phyloP scores from a whole-genome alignment of 2,329 filamentous ascomycete species.

The Mycosphaerelloides madeirae region DNA sequence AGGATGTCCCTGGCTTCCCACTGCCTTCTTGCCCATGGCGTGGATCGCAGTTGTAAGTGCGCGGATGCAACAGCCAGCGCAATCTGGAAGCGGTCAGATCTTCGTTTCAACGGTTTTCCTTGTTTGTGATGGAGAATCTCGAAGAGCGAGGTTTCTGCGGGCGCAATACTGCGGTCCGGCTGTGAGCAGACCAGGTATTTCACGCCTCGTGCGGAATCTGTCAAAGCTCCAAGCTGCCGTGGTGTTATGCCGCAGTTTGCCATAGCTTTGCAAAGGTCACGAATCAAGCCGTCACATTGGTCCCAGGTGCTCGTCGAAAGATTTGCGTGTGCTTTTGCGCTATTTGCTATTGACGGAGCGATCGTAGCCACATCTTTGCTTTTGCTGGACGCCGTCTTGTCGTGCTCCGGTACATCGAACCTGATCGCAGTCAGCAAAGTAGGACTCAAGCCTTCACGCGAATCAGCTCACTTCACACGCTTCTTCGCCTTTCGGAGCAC shows the following conservation, averaged over 20 bases:
- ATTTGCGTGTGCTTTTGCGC: too few relatives aligned
- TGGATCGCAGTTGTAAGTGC: constrained; percentile 14
- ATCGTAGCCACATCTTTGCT: too few relatives aligned
- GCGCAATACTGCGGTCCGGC: constrained; percentile 7
- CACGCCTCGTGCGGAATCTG: not conserved
- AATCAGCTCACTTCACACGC: too few relatives aligned
- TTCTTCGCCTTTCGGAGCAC: too few relatives aligned
- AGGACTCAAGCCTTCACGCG: too few relatives aligned
- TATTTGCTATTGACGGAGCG: too few relatives aligned
- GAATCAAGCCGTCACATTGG: constrained; percentile 4
- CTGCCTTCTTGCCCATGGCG: constrained; percentile 14
- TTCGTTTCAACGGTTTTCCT: not conserved
- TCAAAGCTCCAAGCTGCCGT: constrained; percentile 5
- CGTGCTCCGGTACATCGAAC: too few relatives aligned
- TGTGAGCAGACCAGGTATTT: constrained; percentile 8
- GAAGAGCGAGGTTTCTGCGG: constrained; percentile 3
- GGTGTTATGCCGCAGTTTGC: constrained; percentile 6
- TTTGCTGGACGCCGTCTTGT: too few relatives aligned
- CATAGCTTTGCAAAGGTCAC: constrained; percentile 9
- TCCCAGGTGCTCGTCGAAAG: too few relatives aligned
- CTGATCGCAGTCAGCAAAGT: too few relatives aligned
- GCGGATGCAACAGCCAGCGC: constrained; percentile 14
- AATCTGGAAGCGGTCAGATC: constrained; percentile 3
- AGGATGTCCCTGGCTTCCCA: constrained; percentile 13
- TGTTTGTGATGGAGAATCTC: not conserved